Base-by-base conservation (phyloP, 495 filamentous ascomycete genomes). In the Aspergillus ostianus region DNA sequence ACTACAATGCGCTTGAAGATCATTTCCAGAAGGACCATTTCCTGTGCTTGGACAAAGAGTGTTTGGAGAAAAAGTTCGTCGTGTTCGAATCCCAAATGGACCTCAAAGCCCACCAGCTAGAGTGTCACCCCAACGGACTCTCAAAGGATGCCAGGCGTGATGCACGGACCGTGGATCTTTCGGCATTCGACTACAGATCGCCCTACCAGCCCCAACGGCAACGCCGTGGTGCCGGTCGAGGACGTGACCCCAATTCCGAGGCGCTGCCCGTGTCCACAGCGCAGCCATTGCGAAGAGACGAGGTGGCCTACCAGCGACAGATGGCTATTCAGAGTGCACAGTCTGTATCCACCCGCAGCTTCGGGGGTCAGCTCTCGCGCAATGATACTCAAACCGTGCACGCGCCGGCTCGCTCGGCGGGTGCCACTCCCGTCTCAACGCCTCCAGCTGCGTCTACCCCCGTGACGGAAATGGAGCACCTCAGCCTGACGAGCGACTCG, bases 51-150 rank as follows among this genome's bases (percentile, higher is more conserved):
- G 93, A 99, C 58, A 77, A 79, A 59, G 93, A 97, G 57, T 99
- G 94, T 60, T 65, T 92, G 68, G 94, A 98, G 59, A 96, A 97
- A 82, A 98, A 97, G 72, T 96, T 97, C 65, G 86, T 97, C n/a
- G 95, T 97, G 1, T 99, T 99, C 61, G 90, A 89, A 51, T 91
- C 91, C 0, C 89, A 96, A 65, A 87, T 99, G 78, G 94, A 98
- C 70, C 72, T 99, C 29, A 96, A 97, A 68, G 91, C 84, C 13
- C 91, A 96, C 71, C 89, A 92, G 64, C 69, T 95, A 7, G 87
- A 90, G 68, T 76, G 77, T 12, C 91, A 96, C 70, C 89, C 88
- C 0, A 85, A 88, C 56, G 85, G 87, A 3, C 70, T 94, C 13
- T 86, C 90, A 7, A 97, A 96, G 64, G 91, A 92, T 67, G 88